phyloP scores from a whole-genome alignment of 768 basidiomycete genomes.

The Boletellus sp. region DNA sequence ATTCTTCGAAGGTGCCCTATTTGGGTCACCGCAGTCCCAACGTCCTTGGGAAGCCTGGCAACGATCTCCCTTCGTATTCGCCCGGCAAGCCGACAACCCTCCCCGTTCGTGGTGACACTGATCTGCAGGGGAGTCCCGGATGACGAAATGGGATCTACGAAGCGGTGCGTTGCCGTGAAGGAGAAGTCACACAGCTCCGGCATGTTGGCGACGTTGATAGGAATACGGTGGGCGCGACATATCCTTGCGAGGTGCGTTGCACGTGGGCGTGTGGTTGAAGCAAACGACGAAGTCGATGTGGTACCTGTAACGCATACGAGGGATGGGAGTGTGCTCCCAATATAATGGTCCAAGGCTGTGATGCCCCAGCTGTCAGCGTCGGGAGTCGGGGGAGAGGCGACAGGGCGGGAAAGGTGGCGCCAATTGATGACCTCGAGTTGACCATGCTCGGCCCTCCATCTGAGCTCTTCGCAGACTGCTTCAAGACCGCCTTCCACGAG shows the following conservation, averaged over 20 bases:
- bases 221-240: conserved; percentile 58
- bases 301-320: conserved; percentile 86
- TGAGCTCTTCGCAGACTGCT: conserved; percentile 66
- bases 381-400: conserved; percentile 23
- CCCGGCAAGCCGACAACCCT: conserved; percentile 81
- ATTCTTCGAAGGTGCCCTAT: conserved; percentile 65
- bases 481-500: conserved; percentile 47
- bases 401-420: conserved; percentile 37
- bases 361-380: conserved; percentile 33
- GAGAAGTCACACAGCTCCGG: conserved; percentile 86
- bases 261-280: conserved; percentile 34
- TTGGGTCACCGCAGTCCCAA: conserved; percentile 71
- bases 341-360: conserved; percentile 46
- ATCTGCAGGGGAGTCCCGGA: conserved; percentile 59
- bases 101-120: conserved; percentile 86
- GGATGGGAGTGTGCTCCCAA: conserved; percentile 34
- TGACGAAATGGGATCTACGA: conserved; percentile 48
- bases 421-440: conserved; percentile 62
- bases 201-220: conserved; percentile 84
- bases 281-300: conserved; percentile 42
- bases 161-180: conserved; percentile 83
- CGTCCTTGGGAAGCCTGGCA: conserved; percentile 61
- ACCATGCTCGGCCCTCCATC: conserved; percentile 52
- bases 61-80: conserved; percentile 83
- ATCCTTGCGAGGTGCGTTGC: conserved; percentile 55